Base-by-base conservation (phyloP, 805 yeast genomes). In the Allodekkera sacchari region DNA sequence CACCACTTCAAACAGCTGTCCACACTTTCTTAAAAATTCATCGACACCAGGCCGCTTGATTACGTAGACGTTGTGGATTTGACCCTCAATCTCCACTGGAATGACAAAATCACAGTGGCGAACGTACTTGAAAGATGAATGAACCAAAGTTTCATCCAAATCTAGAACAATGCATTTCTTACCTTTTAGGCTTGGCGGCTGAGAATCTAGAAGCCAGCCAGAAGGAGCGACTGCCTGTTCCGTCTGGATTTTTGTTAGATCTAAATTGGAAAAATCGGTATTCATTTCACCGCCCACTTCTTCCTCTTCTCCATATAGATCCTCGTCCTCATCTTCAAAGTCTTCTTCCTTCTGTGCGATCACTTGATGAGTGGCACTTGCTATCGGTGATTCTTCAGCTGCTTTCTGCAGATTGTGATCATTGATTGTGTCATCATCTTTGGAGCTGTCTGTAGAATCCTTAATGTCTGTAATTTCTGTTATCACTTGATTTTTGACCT, bases 31-130 rank as follows among this genome's bases (percentile, higher is more conserved):
- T 63, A 92, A 64, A 50, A 92, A 92, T 52, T 84, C 94, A 58
- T 92, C 98, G 31, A 94, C 97, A 1, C 98, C 98, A 1, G 99
- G 99, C 48, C 99, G 72, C 53, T 92, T 92, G 35, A 88, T 87
- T 16, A 92, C 98, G 53, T 87, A 92, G 27, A 92, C 98, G 49
- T 84, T 89, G 56, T 92, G 97, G 20, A 78, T 68, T 53, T 83
- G 89, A 47, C 79, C 79, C 48, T 92, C 97, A 41, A 92, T 89
- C 55, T 89, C 97, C 32, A 92, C 98, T 11, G 98, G 97, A 30
- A 92, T 84, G 28, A 94, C 94, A 59, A 92, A 92, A 59, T 92
- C 99, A 2, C 96, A 95, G 27, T 87, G 81, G 37, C 94, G 74
- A 35, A 92, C 69, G 55, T 80, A 85, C 56, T 89, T 88, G 66